Percentiles rank a stretch among this genome's conserved stretches.
phyloP scores from a whole-genome alignment of 495 filamentous ascomycete genomes.

The Lindgomyces ingoldianus region DNA sequence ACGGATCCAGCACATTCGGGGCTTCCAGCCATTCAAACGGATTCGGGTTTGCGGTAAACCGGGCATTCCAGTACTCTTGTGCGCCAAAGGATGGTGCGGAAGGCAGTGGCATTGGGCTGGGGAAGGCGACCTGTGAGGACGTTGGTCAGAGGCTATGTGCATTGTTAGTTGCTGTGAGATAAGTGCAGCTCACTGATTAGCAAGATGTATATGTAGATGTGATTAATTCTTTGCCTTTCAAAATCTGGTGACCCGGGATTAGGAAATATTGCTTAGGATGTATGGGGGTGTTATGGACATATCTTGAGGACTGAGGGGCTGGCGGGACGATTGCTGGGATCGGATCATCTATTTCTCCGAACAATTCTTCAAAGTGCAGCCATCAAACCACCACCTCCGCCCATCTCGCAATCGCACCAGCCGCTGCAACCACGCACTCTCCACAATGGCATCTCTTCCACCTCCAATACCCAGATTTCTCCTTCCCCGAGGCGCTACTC shows the following conservation, averaged over 20 bases:
- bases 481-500: conserved; percentile 19
- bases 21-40: conserved; percentile 40
- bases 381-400: conserved; percentile 4
- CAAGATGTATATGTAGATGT: not conserved
- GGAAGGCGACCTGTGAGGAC: conserved; percentile 1
- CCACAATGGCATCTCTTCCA: conserved; percentile 25
- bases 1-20: conserved; percentile 31
- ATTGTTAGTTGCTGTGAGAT: not conserved
- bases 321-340: not conserved
- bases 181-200: not conserved
- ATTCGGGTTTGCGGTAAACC: conserved; percentile 31
- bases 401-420: not conserved
- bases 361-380: not conserved
- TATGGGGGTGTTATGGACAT: too few relatives aligned
- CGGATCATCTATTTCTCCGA: conserved; percentile 7
- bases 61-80: conserved; percentile 35
- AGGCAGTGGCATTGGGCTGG: conserved; percentile 22
- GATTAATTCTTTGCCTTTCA: not conserved
- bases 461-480: conserved; percentile 34
- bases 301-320: too few relatives aligned
- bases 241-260: too few relatives aligned
- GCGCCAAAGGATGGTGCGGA: conserved; percentile 29
- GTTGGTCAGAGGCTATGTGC: not conserved
- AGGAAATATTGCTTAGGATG: too few relatives aligned
- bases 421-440: not conserved